These are phyloP conservation scores for Castanopsis chinensis DNA, from an alignment of 306 rosid genomes.

Conservation along the genomic window DNA sequence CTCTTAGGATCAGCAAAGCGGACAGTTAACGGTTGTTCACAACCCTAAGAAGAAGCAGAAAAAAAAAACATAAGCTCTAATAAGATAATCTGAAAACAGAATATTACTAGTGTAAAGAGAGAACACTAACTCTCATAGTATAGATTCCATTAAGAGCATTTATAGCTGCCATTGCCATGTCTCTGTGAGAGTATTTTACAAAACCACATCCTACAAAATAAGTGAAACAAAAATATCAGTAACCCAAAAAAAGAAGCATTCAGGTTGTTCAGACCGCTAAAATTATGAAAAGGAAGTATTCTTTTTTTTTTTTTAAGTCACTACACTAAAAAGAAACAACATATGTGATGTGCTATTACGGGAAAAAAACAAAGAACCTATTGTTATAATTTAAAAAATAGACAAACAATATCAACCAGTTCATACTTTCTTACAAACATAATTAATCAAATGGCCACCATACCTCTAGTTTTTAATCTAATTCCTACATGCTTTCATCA, in stretches of 20 bases:
- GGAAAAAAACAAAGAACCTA: neutral
- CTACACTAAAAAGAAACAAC: neutral
- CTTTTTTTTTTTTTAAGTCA: neutral
- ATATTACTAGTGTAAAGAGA: neutral
- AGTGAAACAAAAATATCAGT: slow-evolving; percentile 21
- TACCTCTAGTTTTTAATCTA: neutral
- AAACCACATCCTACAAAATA: slow-evolving; percentile 86
- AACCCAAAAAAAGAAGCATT: neutral
- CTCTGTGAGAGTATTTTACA: slow-evolving; percentile 80
- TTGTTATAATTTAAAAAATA: slow-evolving; percentile 10
- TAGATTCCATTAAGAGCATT: slow-evolving; percentile 76
- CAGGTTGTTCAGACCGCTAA: neutral
- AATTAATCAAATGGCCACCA: neutral
- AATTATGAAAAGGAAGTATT: neutral
- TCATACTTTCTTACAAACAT: neutral
- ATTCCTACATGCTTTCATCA: neutral
- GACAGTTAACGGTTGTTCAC: slow-evolving; percentile 89
- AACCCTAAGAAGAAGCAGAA: slow-evolving; percentile 52
- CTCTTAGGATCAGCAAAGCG: slow-evolving; percentile 99
- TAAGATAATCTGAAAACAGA: neutral
- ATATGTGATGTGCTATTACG: neutral
- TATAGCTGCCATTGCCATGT: slow-evolving; percentile 90
- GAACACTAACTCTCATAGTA: slow-evolving; percentile 74
- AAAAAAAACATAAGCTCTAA: slow-evolving; percentile 22
- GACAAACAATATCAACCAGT: neutral